Conservation (phyloP, 129 eudicot species). For the Mikania micrantha region DNA sequence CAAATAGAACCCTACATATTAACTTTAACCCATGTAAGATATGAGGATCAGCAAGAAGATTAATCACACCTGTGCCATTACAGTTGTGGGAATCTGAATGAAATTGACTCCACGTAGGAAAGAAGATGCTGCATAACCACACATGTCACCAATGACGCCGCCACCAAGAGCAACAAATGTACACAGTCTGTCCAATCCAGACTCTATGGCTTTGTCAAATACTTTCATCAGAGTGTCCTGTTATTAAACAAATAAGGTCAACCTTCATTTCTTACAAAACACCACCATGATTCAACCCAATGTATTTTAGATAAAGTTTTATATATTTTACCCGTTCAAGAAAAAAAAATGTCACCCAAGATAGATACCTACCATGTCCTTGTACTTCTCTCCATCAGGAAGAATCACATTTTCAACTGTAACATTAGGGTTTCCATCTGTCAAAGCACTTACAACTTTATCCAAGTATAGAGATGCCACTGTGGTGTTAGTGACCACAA, state of each 20-base stretch:
- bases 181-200: background rate
- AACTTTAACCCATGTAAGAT: background rate
- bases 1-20: background rate
- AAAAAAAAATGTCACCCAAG: too few relatives aligned
- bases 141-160: background rate
- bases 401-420: slow-evolving; percentile 77
- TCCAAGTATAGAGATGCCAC: slow-evolving; percentile 85
- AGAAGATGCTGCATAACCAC: background rate
- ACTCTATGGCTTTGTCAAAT: background rate
- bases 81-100: background rate
- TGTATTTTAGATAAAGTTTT: too few relatives aligned
- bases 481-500: slow-evolving; percentile 89
- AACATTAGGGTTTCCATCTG: slow-evolving; percentile 69
- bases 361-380: slow-evolving; percentile 68
- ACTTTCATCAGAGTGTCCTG: background rate
- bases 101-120: background rate
- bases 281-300: background rate
- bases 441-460: slow-evolving; percentile 67
- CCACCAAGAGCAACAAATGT: slow-evolving; percentile 2
- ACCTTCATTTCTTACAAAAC: background rate
- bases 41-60: background rate
- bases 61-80: background rate
- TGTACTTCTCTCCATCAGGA: slow-evolving; percentile 90
- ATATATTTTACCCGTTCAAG: background rate
- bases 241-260: background rate